Conservation (phyloP, 139 green algal species). For the Zygnema cylindricum region DNA sequence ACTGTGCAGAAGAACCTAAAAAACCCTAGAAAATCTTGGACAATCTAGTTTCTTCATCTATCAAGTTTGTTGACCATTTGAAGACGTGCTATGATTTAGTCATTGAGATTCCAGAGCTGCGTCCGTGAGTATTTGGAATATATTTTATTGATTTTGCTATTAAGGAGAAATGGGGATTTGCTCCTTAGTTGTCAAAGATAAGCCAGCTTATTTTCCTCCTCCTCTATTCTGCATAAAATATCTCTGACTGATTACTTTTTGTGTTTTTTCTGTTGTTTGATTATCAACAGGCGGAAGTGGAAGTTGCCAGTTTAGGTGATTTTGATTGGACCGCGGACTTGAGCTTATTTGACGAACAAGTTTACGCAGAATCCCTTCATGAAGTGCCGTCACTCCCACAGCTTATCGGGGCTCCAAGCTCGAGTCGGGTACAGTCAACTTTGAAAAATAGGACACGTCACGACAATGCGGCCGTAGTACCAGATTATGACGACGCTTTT, state of each 20-base stretch:
- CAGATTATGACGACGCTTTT: slow-evolving; percentile 52
- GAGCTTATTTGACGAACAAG: slow-evolving; percentile 56
- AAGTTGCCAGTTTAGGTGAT: slow-evolving; percentile 46
- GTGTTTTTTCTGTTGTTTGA: not conserved
- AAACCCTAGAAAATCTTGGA: too few relatives aligned
- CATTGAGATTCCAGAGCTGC: too few relatives aligned
- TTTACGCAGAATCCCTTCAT: slow-evolving; percentile 51
- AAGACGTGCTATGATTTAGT: too few relatives aligned
- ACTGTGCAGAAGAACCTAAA: too few relatives aligned
- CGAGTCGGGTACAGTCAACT: not conserved
- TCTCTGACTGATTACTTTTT: not conserved
- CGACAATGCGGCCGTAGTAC: slow-evolving; percentile 19
- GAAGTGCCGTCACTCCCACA: slow-evolving; percentile 38
- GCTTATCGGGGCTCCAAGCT: not conserved
- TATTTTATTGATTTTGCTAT: too few relatives aligned
- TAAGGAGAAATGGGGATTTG: too few relatives aligned
- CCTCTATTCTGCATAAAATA: not conserved
- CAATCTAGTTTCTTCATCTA: too few relatives aligned
- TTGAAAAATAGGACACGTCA: not conserved
- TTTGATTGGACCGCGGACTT: slow-evolving; percentile 60
- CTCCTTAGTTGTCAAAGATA: not conserved
- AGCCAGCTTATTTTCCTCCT: not conserved
- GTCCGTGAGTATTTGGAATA: too few relatives aligned
- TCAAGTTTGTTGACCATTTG: too few relatives aligned
- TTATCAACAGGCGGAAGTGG: slow-evolving; percentile 26